Evolutionary conservation across 2,329 filamentous ascomycete species (phyloP).

Genomic region (Lachnellula hyalina): DNA sequence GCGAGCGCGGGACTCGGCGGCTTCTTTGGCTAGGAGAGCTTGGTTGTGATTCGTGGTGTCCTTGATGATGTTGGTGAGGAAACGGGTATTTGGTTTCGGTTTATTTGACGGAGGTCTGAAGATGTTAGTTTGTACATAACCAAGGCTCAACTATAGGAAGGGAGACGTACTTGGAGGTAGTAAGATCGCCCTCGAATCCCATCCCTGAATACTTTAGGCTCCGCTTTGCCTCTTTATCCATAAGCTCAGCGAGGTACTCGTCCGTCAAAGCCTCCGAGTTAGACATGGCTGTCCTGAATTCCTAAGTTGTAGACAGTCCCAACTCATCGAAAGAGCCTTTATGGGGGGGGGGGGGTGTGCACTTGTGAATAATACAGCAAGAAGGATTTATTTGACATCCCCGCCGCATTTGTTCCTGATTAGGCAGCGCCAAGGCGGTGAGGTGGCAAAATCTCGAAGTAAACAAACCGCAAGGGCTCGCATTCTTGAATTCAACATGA

Average conservation of each 20-base stretch:
- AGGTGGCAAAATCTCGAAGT: conserved; percentile 7
- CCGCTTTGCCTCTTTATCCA: conserved; percentile 73
- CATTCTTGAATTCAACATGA: not conserved
- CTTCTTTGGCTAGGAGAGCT: conserved; percentile 77
- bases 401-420: not conserved
- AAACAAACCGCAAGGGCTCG: conserved; percentile 13
- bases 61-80: conserved; percentile 80
- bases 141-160: not conserved
- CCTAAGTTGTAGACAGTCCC: too few relatives aligned
- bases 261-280: conserved; percentile 54
- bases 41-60: conserved; percentile 88
- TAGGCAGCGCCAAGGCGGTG: not conserved
- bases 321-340: too few relatives aligned
- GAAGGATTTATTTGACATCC: not conserved
- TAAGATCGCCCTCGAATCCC: conserved; percentile 63
- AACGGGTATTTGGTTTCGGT: conserved; percentile 87
- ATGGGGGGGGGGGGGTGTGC: too few relatives aligned
- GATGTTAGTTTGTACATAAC: conserved; percentile 6
- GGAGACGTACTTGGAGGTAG: conserved; percentile 33
- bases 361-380: not conserved
- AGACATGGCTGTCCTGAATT: conserved; percentile 18
- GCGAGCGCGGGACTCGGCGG: conserved; percentile 68
- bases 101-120: conserved; percentile 48
- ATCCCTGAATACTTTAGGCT: conserved; percentile 68
- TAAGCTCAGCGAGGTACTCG: conserved; percentile 73